A percentile compares a stretch with the other conserved stretches of the same genome.
These are phyloP conservation scores for Vigna hirtella DNA, from an alignment of 306 rosid species.

Conservation along the genomic window DNA sequence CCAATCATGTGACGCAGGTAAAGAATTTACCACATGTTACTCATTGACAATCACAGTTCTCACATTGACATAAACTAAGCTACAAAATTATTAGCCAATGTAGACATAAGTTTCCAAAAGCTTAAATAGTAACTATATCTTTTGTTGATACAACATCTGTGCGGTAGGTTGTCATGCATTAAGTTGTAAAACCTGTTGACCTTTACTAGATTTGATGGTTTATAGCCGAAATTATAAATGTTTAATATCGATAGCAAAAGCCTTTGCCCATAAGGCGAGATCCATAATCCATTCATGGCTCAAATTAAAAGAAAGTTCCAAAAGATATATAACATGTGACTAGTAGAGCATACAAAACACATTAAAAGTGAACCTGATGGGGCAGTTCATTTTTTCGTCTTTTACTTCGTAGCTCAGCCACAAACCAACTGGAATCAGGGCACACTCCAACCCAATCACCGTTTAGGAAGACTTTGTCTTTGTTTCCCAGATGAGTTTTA, in stretches of 20 bases:
- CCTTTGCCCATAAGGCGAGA: slow-evolving; percentile 2
- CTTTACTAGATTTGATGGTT: slow-evolving; percentile 29
- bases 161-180: slow-evolving; percentile 18
- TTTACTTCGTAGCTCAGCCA: slow-evolving; percentile 57
- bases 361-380: slow-evolving; percentile 68
- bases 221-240: slow-evolving; percentile 22
- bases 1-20: slow-evolving; percentile 5
- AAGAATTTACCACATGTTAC: slow-evolving; percentile 17
- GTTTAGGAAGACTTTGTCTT: slow-evolving; percentile 73
- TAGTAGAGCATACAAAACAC: slow-evolving; percentile 27
- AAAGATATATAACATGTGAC: slow-evolving; percentile 16
- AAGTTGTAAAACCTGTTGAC: slow-evolving; percentile 18
- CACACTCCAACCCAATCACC: slow-evolving; percentile 97
- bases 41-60: slow-evolving; percentile 12
- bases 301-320: slow-evolving; percentile 31
- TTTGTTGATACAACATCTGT: slow-evolving; percentile 14
- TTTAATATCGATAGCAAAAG: not conserved
- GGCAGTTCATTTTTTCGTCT: slow-evolving; percentile 70
- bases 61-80: not conserved
- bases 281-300: not conserved
- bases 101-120: not conserved
- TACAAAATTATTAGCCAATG: slow-evolving; percentile 18
- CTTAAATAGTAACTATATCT: slow-evolving; percentile 16
- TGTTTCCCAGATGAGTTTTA: slow-evolving; percentile 59
- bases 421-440: slow-evolving; percentile 69